Percentiles rank a stretch among this genome's conserved stretches.
Conservation (phyloP, 306 rosid species). For the Biancaea sappan region DNA sequence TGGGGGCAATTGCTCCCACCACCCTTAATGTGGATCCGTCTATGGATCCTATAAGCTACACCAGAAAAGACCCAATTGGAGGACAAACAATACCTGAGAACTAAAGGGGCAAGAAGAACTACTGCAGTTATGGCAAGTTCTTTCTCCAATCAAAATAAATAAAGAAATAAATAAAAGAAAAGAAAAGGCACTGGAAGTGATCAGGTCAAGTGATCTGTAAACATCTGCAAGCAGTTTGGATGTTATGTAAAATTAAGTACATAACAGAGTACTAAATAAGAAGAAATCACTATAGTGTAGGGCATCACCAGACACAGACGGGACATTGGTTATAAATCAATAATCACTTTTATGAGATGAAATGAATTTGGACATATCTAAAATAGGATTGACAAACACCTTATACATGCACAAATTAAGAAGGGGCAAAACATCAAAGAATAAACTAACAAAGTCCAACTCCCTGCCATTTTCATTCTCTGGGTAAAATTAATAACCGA, state of each 20-base stretch:
- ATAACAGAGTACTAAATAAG: background rate
- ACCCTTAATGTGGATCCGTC: too few relatives aligned
- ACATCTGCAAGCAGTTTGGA: background rate
- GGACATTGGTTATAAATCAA: background rate
- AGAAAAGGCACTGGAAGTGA: background rate
- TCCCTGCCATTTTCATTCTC: background rate
- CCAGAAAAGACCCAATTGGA: background rate
- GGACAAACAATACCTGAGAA: background rate
- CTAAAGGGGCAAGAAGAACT: background rate
- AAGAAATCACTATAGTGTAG: too few relatives aligned
- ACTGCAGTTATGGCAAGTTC: background rate
- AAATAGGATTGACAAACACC: background rate
- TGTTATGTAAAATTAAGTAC: background rate
- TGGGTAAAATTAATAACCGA: background rate
- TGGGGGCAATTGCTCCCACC: too few relatives aligned
- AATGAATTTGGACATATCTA: background rate
- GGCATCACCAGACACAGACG: background rate
- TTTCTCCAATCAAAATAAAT: background rate
- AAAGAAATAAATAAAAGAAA: too few relatives aligned
- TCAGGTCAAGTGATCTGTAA: background rate
- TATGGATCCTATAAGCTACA: too few relatives aligned
- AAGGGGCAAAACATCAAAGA: background rate
- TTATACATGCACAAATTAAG: background rate
- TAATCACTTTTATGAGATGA: background rate
- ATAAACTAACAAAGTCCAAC: background rate